Evolutionary conservation across 2,329 filamentous ascomycete species (phyloP), one percentile per base, ranked within the genome.

Genomic region (Alternaria atra): DNA sequence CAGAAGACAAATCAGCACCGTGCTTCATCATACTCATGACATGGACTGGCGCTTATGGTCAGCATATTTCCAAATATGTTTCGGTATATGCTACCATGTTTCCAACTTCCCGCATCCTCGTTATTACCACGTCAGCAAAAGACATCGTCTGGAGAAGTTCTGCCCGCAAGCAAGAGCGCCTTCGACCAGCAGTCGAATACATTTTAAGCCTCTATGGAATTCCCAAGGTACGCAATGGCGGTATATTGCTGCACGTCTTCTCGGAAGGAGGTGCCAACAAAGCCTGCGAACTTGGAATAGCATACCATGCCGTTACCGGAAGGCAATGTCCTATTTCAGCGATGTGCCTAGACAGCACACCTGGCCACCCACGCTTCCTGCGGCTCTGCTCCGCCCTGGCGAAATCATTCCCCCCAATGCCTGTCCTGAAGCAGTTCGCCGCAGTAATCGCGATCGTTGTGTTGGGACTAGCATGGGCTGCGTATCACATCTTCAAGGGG

Each of bases 61-160:
- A 46, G 27, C 27, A 46, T 30, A 46, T 46, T 6, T 46, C 43
- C 27, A 46, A 46, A 46, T 46, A 46, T 6, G 15, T 46, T 12
- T 46, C 27, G 30, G 23, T 17, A 46, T 46, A 46, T 8, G 27
- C 43, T 5, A 32, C 27, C 8, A 46, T 46, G 15, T 46, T 46
- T 46, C 43, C 27, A 32, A 46, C 27, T 5, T 46, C 43, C n/a
- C 27, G 27, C 20, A 30, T 46, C 43, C 43, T 46, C 13, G 27
- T 46, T 46, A 46, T 46, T 13, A 46, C 43, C 13, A 46, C 43
- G 20, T 46, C 13, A 46, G 23, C 27, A 32, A 46, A 46, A 23
- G 43, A 46, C 17, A 46, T 46, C n/a, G n/a, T 46, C 25, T 46
- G 27, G 43, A 46, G 43, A 46, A 46, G 43, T 30, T 23, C 43